Conservation (phyloP, 371 early-diverging fungal genomes). For the Smittium culicis region DNA sequence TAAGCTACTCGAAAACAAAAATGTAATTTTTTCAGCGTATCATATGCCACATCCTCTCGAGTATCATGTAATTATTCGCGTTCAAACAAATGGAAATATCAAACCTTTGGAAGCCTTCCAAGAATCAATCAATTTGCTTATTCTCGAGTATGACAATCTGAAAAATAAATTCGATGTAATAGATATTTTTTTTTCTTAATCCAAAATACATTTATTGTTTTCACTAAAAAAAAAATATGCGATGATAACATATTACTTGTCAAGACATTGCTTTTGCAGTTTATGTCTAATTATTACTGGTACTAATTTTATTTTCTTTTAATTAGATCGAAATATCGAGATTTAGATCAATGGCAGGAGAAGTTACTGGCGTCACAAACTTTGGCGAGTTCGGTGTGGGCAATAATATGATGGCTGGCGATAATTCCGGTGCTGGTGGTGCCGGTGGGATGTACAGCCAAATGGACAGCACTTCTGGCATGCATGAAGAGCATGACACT, state of each 20-base stretch:
- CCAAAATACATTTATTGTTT: too few species aligned
- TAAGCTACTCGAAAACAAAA: conserved; percentile 77
- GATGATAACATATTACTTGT: too few species aligned
- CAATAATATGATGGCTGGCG: too few species aligned
- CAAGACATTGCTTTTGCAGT: background rate
- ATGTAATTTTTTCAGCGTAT: conserved; percentile 95
- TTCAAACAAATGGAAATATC: conserved; percentile 77
- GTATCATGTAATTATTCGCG: conserved; percentile 72
- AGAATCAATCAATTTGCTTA: conserved; percentile 59
- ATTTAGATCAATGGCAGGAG: conserved; percentile 14
- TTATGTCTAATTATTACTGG: background rate
- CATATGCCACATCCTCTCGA: conserved; percentile 96
- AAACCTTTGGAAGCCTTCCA: conserved; percentile 69
- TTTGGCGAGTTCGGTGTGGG: conserved; percentile 19
- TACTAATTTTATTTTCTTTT: too few species aligned
- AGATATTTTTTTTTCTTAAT: too few species aligned
- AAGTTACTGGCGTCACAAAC: conserved; percentile 10
- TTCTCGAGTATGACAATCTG: conserved; percentile 63
- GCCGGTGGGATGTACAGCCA: background rate
- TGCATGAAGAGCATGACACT: conserved; percentile 12
- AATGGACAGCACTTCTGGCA: conserved; percentile 11
- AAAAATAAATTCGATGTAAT: conserved; percentile 70
- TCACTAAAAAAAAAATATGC: too few species aligned
- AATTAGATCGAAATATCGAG: conserved; percentile 23
- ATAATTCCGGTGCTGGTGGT: background rate